Evolutionary conservation across 495 filamentous ascomycete genomes (phyloP).

Genomic region (Niebla homalea): DNA sequence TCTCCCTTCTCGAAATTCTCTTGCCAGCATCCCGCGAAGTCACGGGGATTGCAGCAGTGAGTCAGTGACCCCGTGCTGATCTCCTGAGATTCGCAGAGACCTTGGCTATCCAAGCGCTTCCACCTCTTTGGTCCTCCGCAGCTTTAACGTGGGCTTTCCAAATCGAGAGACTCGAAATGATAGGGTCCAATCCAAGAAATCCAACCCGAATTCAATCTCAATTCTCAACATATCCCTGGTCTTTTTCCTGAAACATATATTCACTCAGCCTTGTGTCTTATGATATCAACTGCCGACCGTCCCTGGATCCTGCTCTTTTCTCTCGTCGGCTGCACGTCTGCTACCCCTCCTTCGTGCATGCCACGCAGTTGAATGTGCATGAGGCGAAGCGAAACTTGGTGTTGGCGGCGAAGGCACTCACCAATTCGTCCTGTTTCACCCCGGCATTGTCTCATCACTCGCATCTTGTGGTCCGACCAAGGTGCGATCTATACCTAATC

Average conservation of each 20-base stretch:
- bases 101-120: conserved; percentile 14
- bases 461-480: neutral
- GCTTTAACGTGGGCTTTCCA: neutral
- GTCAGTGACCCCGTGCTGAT: neutral
- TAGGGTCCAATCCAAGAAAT: conserved; percentile 6
- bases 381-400: conserved; percentile 10
- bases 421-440: conserved; percentile 8
- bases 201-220: conserved; percentile 8
- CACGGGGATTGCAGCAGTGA: neutral
- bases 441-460: too few relatives aligned
- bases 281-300: neutral
- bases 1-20: too few relatives aligned
- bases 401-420: conserved; percentile 8
- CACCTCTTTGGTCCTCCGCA: conserved; percentile 10
- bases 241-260: conserved; percentile 14
- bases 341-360: conserved; percentile 12
- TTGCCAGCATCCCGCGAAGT: neutral
- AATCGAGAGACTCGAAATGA: neutral
- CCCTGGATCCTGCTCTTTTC: neutral
- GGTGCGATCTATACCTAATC: conserved; percentile 1
- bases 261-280: conserved; percentile 7
- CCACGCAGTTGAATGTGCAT: conserved; percentile 11
- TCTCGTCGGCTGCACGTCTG: conserved; percentile 3
- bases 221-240: neutral
- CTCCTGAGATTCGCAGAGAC: neutral